These are phyloP conservation scores for Anisodus tanguticus DNA, from an alignment of 257 asterid genomes.

Conservation along the genomic window DNA sequence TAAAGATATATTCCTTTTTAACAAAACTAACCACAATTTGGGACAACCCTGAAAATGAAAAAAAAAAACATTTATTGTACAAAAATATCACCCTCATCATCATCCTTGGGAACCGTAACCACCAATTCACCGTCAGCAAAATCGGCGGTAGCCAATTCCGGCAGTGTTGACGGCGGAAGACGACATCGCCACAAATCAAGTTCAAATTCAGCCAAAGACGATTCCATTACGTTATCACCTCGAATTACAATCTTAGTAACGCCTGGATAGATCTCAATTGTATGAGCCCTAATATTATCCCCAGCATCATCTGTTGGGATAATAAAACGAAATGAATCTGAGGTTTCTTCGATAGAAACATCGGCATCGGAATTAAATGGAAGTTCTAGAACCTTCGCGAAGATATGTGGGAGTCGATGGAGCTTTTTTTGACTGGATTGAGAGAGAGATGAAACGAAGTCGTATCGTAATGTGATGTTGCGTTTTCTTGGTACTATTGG, in stretches of 20 bases:
- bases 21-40: not conserved
- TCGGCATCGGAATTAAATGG: constrained; percentile 79
- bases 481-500: constrained; percentile 57
- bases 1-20: not conserved
- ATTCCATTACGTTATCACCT: constrained; percentile 51
- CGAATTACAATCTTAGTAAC: constrained; percentile 69
- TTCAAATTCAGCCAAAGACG: constrained; percentile 59
- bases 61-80: constrained; percentile 55
- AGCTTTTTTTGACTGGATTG: constrained; percentile 66
- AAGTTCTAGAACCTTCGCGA: constrained; percentile 77
- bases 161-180: constrained; percentile 66
- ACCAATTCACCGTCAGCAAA: constrained; percentile 71
- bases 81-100: constrained; percentile 53
- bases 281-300: constrained; percentile 61
- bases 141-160: constrained; percentile 69
- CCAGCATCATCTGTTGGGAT: constrained; percentile 56
- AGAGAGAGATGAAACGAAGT: constrained; percentile 61
- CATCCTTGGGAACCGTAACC: constrained; percentile 76
- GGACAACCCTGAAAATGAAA: not conserved
- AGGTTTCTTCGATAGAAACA: constrained; percentile 64
- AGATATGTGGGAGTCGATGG: constrained; percentile 79
- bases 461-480: constrained; percentile 48
- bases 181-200: constrained; percentile 84
- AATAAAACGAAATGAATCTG: constrained; percentile 58
- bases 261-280: constrained; percentile 82